Conservation (phyloP, 768 basidiomycete genomes). For the Coprinellus aureogranulatus region DNA sequence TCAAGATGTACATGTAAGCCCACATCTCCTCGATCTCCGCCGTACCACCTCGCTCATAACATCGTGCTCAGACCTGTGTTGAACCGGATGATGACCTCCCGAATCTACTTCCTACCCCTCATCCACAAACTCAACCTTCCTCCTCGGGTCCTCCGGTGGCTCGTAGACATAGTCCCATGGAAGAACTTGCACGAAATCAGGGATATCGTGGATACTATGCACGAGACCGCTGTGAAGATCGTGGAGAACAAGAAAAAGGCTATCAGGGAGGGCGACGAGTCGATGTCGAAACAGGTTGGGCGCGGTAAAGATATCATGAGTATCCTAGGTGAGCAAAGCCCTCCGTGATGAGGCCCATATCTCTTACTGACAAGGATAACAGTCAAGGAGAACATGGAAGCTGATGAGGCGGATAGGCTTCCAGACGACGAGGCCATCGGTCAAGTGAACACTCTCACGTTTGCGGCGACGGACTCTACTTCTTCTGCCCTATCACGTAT, state of each 20-base stretch:
- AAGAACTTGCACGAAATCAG: constrained; percentile 22
- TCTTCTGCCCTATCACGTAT: constrained; percentile 35
- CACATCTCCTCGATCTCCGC: constrained; percentile 9
- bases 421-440: constrained; percentile 37
- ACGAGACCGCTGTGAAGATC: constrained; percentile 34
- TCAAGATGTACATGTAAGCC: constrained; percentile 28
- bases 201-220: constrained; percentile 34
- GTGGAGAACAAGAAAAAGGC: constrained; percentile 36
- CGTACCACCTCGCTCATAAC: too few relatives aligned
- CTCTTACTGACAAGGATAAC: background rate
- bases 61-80: background rate
- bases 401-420: constrained; percentile 29
- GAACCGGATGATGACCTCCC: background rate
- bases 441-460: constrained; percentile 35
- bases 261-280: constrained; percentile 31
- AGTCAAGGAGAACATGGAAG: constrained; percentile 42
- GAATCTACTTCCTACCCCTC: constrained; percentile 13
- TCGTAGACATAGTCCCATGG: constrained; percentile 33
- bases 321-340: constrained; percentile 36
- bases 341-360: too few relatives aligned
- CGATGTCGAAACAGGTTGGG: constrained; percentile 27
- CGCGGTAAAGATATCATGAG: constrained; percentile 48
- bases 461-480: constrained; percentile 43
- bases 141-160: constrained; percentile 30
- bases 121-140: constrained; percentile 21